A percentile compares a stretch with the other conserved stretches of the same genome.
Conservation (phyloP, 2,329 filamentous ascomycete genomes). For the Diaporthe helianthi region DNA sequence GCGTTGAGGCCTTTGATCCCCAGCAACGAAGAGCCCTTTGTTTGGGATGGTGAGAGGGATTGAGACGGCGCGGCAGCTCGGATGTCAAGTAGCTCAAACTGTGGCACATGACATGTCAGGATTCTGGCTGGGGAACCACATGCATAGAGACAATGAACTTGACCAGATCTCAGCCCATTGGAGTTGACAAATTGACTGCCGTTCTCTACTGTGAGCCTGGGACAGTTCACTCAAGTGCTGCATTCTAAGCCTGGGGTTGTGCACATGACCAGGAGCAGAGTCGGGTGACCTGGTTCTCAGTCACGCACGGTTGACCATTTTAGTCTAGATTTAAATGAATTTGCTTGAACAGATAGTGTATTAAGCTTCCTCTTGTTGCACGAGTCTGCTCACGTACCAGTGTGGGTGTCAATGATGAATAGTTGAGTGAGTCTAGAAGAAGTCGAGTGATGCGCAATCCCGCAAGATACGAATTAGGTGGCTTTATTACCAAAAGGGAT, state of each 20-base stretch:
- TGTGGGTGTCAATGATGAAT: background rate
- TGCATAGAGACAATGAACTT: background rate
- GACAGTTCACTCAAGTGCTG: too few species aligned
- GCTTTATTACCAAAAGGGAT: too few species aligned
- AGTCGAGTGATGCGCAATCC: background rate
- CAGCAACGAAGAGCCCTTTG: constrained; percentile 46
- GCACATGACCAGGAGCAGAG: background rate
- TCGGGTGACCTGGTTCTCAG: background rate
- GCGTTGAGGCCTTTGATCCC: constrained; percentile 51
- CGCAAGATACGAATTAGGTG: background rate
- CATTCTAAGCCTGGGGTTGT: too few species aligned
- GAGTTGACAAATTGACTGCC: background rate
- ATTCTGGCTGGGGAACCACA: background rate
- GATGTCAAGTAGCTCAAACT: background rate
- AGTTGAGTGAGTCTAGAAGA: background rate
- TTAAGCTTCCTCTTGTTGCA: background rate
- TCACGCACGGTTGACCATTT: background rate
- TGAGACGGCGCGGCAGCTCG: background rate
- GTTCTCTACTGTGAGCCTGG: background rate
- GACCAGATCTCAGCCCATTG: too few species aligned
- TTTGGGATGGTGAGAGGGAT: constrained; percentile 48
- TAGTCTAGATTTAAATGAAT: too few species aligned
- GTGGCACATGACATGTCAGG: background rate
- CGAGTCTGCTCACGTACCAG: background rate
- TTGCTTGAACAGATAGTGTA: too few species aligned